phyloP scores from a whole-genome alignment of 352 stramenopile genomes.

The Phytopythium litorale region DNA sequence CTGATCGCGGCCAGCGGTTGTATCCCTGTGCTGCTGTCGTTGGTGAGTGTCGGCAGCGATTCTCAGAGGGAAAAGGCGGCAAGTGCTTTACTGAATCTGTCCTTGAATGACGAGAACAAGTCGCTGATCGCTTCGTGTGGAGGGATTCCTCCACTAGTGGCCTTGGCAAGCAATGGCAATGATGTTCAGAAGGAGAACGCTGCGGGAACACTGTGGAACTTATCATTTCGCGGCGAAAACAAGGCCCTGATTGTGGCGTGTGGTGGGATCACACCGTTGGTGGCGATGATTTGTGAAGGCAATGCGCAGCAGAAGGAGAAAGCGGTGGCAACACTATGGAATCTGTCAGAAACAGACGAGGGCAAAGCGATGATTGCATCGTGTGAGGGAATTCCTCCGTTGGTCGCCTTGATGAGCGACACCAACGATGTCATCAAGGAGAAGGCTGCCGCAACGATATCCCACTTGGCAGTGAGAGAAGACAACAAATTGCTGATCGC shows the following conservation, averaged over 20 bases:
- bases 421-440: conserved; percentile 1
- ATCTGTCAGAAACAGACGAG: background rate
- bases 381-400: conserved; percentile 5
- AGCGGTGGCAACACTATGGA: conserved; percentile 1
- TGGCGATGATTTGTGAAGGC: conserved; percentile 7
- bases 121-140: background rate
- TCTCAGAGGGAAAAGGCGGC: conserved; percentile 4
- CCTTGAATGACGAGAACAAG: conserved; percentile 6
- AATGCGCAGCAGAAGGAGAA: conserved; percentile 10
- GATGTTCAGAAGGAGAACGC: conserved; percentile 2
- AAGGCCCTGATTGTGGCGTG: conserved; percentile 5
- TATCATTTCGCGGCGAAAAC: background rate
- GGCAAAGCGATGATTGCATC: background rate
- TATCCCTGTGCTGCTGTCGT: conserved; percentile 8
- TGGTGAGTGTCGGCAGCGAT: conserved; percentile 3
- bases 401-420: conserved; percentile 3
- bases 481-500: conserved; percentile 5
- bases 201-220: conserved; percentile 2
- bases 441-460: background rate
- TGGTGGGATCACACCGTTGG: conserved; percentile 11
- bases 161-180: conserved; percentile 9
- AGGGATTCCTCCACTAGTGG: conserved; percentile 7
- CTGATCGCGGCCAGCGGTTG: conserved; percentile 6
- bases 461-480: no score
- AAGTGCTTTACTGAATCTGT: conserved; percentile 6